Base-by-base conservation (phyloP, 2,329 filamentous ascomycete species). In the Pestalotiopsis sp. region DNA sequence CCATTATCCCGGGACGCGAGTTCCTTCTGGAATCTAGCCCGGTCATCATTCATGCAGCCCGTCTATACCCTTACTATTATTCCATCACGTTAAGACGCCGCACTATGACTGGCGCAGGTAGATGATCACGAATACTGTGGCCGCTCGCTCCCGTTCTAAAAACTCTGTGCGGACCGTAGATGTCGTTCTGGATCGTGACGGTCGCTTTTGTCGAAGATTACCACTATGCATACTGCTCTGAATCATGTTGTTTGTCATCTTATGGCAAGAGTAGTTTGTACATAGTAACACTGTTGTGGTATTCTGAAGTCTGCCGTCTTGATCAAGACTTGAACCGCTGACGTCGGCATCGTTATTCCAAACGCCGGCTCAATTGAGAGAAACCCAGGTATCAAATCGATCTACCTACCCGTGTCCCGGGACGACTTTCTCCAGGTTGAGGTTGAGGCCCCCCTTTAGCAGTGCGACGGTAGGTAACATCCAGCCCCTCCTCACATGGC, bases 21-120 rank as follows among this genome's bases (percentile, higher is more conserved):
- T 57, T 56, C 25, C 17, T 56, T 58, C 63, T n/a, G 49, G 63
- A 40, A 38, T 57, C 63, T 38, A 49, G 63, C 41, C 63, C 63
- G 63, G 13, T 23, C 45, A 56, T 57, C 63, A 66, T 66, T 66
- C 63, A 66, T 66, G 63, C 63, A 49, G 23, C 25, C 49, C 31
- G 17, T 64, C 13, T 31, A 23, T 12, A 17, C 40, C 40, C 23
- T 23, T 52, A 23, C 61, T 17, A n/a, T 40, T n/a, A n/a, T 23
- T 17, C 20, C 40, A 59, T 23, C 23, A 59, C 20, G 45, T 59
- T 52, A 52, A n/a, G 45, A 52, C 20, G 45, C 45, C n/a, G 45
- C 45, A 52, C 45, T 52, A 52, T 52, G 20, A 20, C 45, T n/a
- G 31, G 20, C 45, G 17, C 45, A 52, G 20, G 45, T 20, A 23